phyloP scores from a whole-genome alignment of 2,329 filamentous ascomycete species.

The Coniochaeta sp. region DNA sequence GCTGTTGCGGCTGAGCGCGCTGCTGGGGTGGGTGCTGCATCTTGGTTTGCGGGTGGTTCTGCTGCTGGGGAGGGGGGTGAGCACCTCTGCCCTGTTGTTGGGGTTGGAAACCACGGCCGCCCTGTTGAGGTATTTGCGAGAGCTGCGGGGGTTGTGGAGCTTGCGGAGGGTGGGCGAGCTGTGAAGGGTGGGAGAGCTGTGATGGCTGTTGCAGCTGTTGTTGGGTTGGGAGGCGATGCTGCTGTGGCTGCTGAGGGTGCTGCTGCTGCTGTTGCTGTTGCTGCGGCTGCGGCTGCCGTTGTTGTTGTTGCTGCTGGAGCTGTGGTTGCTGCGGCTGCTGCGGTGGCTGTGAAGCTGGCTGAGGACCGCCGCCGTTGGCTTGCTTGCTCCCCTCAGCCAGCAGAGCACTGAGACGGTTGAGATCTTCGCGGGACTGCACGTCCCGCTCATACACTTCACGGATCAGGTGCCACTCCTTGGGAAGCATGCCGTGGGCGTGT shows the following conservation, averaged over 20 bases:
- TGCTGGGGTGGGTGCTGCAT: constrained; percentile 3
- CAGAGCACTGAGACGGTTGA: constrained; percentile 47
- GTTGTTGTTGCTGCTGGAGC: constrained; percentile 2
- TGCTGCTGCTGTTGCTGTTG: no score
- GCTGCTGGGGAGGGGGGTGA: constrained; percentile 3
- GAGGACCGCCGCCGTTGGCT: constrained; percentile 2
- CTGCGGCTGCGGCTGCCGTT: constrained; percentile 4
- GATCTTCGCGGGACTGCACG: constrained; percentile 56
- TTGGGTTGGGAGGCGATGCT: no score
- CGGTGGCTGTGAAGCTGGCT: constrained; percentile 2
- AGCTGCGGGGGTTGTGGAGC: no score
- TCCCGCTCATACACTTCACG: constrained; percentile 60
- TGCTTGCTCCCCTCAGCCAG: constrained; percentile 39
- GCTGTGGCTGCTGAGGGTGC: no score
- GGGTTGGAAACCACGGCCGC: no score
- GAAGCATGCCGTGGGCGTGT: constrained; percentile 60
- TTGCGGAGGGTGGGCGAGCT: no score
- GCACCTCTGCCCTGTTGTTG: background rate
- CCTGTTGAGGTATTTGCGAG: no score
- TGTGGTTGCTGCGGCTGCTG: background rate
- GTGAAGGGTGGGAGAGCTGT: no score
- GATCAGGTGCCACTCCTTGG: constrained; percentile 70
- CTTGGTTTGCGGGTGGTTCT: background rate
- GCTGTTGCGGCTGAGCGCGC: constrained; percentile 1
- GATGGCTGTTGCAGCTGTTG: no score